These are phyloP conservation scores for Beauveria bassiana DNA, from an alignment of 2,329 filamentous ascomycete genomes.

Conservation along the genomic window DNA sequence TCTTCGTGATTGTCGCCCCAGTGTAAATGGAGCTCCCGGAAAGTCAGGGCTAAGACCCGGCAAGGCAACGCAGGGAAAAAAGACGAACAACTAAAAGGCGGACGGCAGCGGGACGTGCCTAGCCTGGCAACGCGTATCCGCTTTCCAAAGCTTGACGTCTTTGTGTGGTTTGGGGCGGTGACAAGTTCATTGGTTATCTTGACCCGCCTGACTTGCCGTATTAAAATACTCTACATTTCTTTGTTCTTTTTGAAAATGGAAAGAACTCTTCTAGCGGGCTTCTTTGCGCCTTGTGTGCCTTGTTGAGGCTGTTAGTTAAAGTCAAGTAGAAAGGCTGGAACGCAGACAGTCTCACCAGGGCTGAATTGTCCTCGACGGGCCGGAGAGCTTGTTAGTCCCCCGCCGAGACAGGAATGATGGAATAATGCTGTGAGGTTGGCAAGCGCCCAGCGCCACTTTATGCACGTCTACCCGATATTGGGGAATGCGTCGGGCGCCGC, in stretches of 20 bases:
- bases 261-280: too few relatives aligned
- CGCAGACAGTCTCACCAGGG: not conserved
- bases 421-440: not conserved
- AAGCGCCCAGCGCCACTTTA: constrained; percentile 3
- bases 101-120: constrained; percentile 4
- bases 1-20: not conserved
- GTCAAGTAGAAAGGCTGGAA: not conserved
- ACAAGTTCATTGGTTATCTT: not conserved
- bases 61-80: not conserved
- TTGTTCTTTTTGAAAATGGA: too few relatives aligned
- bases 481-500: not conserved
- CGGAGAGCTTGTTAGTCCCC: not conserved
- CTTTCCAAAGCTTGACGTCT: not conserved
- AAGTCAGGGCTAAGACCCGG: not conserved
- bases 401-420: not conserved
- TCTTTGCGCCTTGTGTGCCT: too few relatives aligned
- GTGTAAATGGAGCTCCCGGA: not conserved
- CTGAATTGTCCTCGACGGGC: not conserved
- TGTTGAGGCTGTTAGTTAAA: too few relatives aligned
- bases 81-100: not conserved
- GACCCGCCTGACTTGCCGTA: not conserved
- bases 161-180: not conserved
- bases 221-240: too few relatives aligned
- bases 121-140: constrained; percentile 5
- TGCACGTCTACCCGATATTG: constrained; percentile 7